Base-by-base conservation (phyloP, 179 eudicot species). In the Corrigiola litoralis region DNA sequence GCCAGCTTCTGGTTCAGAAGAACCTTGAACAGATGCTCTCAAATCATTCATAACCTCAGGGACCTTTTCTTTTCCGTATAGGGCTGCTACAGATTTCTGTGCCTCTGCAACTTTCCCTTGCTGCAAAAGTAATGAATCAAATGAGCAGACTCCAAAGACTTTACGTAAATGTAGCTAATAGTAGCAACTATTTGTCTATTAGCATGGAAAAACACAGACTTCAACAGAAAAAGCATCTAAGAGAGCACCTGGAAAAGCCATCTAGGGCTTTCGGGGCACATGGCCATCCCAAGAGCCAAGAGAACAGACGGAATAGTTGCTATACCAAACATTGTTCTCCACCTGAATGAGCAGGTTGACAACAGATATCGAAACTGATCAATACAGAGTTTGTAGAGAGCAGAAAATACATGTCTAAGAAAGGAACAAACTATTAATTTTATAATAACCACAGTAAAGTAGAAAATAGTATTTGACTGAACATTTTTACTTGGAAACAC, bases 181-280 rank as follows among this genome's bases (percentile, higher is more conserved):
- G 21, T 45, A 11, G 16, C n/a, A 41, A 45, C 24, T n/a, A 7
- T 23, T 55, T 33, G 61, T 36, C 52, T 57, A 23, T n/a, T n/a
- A 58, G 58, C 71, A 37, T 34, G 33, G 33, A 58, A 28, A 54
- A 47, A 52, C 21, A 14, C 6, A 37, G 34, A 32, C 16, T 29
- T 6, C 5, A 42, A 40, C 38, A 31, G 17, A 63, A 45, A 63
- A 49, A 7, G 31, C 10, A 31, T 28, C 10, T n/a, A 24, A 64
- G 28, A 42, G 49, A 53, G 32, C 58, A 94, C 99, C 97, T 94
- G 99, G 61, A 72, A 88, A 73, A 90, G 95, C 98, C 99, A 94
- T 54, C 94, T 71, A 45, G 99, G 99, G 75, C 98, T 94, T 83
- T 94, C 99, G 21, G 99, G 99, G 74, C 94, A 85, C 75, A 94